phyloP scores from a whole-genome alignment of 1,139 yeast genomes.

The Scheffersomyces quercinus region DNA sequence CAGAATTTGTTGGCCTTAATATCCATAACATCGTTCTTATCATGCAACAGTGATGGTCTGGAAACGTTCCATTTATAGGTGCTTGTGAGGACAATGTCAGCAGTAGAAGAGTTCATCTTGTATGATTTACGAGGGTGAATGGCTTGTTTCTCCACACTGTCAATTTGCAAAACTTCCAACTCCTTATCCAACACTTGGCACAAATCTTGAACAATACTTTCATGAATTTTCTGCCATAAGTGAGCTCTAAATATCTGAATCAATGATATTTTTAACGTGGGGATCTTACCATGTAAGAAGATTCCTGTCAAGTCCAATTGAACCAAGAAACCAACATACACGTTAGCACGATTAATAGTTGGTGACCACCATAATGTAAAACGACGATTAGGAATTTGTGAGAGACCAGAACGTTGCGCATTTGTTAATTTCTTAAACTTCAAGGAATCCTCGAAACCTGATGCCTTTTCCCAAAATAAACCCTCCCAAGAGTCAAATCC shows the following conservation, averaged over 20 bases:
- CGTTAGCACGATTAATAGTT: constrained; percentile 96
- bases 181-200: constrained; percentile 92
- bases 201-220: constrained; percentile 87
- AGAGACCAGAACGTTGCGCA: constrained; percentile 96
- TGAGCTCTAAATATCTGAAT: constrained; percentile 98
- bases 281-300: constrained; percentile 95
- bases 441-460: constrained; percentile 95
- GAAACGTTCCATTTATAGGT: constrained; percentile 84
- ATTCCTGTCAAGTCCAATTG: constrained; percentile 97
- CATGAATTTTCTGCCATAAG: constrained; percentile 98
- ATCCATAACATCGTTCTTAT: constrained; percentile 53
- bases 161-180: constrained; percentile 79
- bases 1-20: constrained; percentile 75
- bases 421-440: constrained; percentile 93
- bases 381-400: constrained; percentile 96
- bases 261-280: constrained; percentile 90
- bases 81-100: constrained; percentile 81
- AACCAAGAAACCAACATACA: constrained; percentile 94
- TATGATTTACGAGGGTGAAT: constrained; percentile 97
- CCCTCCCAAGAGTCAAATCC: constrained; percentile 99
- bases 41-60: constrained; percentile 76
- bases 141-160: constrained; percentile 83
- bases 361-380: constrained; percentile 99
- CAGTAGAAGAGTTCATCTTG: constrained; percentile 94
- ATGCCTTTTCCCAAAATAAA: constrained; percentile 94